Base-by-base conservation (phyloP, 768 basidiomycete genomes). In the Russula olivacea region DNA sequence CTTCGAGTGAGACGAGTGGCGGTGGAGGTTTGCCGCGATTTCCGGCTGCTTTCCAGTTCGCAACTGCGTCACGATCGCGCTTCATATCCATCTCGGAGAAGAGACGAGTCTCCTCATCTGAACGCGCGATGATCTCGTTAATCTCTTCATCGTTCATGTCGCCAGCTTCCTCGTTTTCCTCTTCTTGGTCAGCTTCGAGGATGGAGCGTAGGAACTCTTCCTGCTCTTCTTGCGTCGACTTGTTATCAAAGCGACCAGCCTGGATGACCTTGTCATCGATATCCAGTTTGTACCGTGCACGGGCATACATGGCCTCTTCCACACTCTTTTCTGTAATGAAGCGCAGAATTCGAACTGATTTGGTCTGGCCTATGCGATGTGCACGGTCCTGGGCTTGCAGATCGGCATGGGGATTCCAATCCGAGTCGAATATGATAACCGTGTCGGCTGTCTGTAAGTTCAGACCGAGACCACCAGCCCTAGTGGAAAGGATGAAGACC, bases 181-280 rank as follows among this genome's bases (percentile, higher is more conserved):
- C 90, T 69, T 91, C 90, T 74, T 93, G 88, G 69, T 93, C 91
- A 2, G 90, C 88, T 72, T 93, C 91, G 28, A 95, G 81, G 67
- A 97, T 88, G 3, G 91, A 94, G 54, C 88, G 93, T 76, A 98
- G 76, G 68, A 96, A 89, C 71, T 93, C 93, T 73, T 99, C 96
- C 69, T 97, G 94, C 73, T 99, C 97, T 72, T 96, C 94, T 68
- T 93, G 91, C 4, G 94, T 96, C 23, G 95, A 96, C 76, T 96
- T 96, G 77, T 98, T 96, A 74, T 99, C 97, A 76, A 98, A 98
- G 51, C 93, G 93, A 80, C 96, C 96, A 58, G 94, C 94, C 78
- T 98, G 96, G 71, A 98, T 98, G 76, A 97, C 96, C 75, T 99
- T 98, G 78, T 96, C 94, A 73, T 99, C 97, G 70, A 99, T 95